Evolutionary conservation across 768 basidiomycete species (phyloP), one percentile per base, ranked within the genome.

Genomic region (Phanerochaete sordida): DNA sequence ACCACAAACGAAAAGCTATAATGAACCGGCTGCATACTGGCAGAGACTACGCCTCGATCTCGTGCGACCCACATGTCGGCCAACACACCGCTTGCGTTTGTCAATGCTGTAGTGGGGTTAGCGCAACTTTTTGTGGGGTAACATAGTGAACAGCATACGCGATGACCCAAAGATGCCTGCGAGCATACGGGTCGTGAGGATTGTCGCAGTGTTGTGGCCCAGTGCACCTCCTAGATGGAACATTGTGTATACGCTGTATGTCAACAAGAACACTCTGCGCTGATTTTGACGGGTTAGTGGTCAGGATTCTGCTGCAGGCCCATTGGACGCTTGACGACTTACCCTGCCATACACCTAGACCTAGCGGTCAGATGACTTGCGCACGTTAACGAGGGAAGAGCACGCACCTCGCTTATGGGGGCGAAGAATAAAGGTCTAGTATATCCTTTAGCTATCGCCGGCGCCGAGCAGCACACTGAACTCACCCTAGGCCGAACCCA

Each of bases 111-210:
- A 31, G 65, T n/a, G 31, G 31, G 7, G 23, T 44, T 23, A 50
- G 24, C 35, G 26, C 35, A 1, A n/a, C n/a, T n/a, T n/a, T n/a
- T n/a, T n/a, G n/a, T n/a, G n/a, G 50, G 59, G 58, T 57, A 58
- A 48, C 24, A 43, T 24, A 44, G 23, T 43, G 23, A 28, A 11
- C 9, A 19, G 72, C 76, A 64, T 64, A 83, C 83, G 83, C 30
- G 82, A 81, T 33, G 83, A 79, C 24, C 84, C 85, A 66, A 80
- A 81, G 23, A 79, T 81, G 37, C 85, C 86, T 4, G 84, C 83
- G 7, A 86, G 70, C 37, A 85, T 72, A 16, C 85, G 76, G 61
- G 81, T 80, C 13, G 79, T 75, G 23, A 85, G 74, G 28, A 86
- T 72, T 13, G 78, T 77, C 2, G 78, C 70, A 28, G 79, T 66